Percentiles rank a stretch among this genome's conserved stretches.
phyloP scores from a whole-genome alignment of 768 basidiomycete genomes.

The Mycena vitilis region DNA sequence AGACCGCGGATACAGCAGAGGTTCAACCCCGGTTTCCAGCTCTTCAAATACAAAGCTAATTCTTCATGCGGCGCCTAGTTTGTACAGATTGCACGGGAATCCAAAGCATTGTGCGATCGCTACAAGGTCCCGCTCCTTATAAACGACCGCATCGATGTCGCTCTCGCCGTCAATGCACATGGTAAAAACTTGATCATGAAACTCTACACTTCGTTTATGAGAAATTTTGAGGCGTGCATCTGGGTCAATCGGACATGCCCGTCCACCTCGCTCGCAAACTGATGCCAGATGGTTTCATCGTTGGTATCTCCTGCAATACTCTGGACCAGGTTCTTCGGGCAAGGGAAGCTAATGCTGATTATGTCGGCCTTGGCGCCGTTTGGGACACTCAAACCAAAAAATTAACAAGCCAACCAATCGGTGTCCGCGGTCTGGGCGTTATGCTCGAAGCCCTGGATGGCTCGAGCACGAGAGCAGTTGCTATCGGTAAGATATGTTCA shows the following conservation, averaged over 20 bases:
- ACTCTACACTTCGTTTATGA: too few relatives aligned
- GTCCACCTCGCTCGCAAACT: constrained; percentile 71
- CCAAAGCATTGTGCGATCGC: constrained; percentile 77
- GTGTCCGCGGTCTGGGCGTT: constrained; percentile 77
- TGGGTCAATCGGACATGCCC: constrained; percentile 91
- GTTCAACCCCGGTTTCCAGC: constrained; percentile 57
- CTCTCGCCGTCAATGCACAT: constrained; percentile 77
- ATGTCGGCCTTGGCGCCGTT: constrained; percentile 89
- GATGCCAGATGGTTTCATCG: constrained; percentile 75
- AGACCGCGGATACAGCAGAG: constrained; percentile 82
- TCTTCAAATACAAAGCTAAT: neutral
- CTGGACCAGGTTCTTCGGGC: constrained; percentile 73
- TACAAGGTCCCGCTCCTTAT: constrained; percentile 88
- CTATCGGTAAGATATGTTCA: constrained; percentile 72
- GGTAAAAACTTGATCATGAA: constrained; percentile 40
- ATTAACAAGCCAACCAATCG: constrained; percentile 71
- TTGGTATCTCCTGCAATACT: constrained; percentile 86
- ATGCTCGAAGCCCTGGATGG: constrained; percentile 75
- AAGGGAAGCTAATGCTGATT: constrained; percentile 76
- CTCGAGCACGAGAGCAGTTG: constrained; percentile 77
- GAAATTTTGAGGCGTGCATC: constrained; percentile 66
- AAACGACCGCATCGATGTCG: constrained; percentile 90
- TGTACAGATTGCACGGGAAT: constrained; percentile 74
- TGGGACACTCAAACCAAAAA: constrained; percentile 87
- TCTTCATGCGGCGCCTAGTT: constrained; percentile 60